Conservation (phyloP, 441 rosid species). For the Viola pubescens region DNA sequence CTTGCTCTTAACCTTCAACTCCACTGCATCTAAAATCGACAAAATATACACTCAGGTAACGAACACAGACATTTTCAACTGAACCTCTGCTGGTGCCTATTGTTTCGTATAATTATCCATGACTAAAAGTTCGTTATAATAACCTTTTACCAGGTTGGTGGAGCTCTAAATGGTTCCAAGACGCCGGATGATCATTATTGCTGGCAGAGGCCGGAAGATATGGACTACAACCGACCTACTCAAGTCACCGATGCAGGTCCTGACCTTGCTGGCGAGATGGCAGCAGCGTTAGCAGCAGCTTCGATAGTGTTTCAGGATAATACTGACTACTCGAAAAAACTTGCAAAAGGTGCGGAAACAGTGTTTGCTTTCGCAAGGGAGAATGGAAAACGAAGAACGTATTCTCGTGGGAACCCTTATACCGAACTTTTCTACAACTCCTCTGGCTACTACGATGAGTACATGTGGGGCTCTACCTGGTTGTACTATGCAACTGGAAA, state of each 20-base stretch:
- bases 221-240: slow-evolving; percentile 50
- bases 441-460: slow-evolving; percentile 64
- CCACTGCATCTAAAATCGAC: slow-evolving; percentile 48
- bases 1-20: slow-evolving; percentile 70
- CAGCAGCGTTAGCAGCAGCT: slow-evolving; percentile 71
- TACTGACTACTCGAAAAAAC: slow-evolving; percentile 43
- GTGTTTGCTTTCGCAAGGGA: slow-evolving; percentile 59
- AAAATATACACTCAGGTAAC: slow-evolving; percentile 51
- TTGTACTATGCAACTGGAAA: slow-evolving; percentile 82
- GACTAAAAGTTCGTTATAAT: too few relatives aligned
- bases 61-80: too few relatives aligned
- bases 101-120: too few relatives aligned
- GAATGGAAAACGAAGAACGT: slow-evolving; percentile 29
- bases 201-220: slow-evolving; percentile 82
- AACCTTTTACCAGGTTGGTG: slow-evolving; percentile 44
- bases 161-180: slow-evolving; percentile 37
- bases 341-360: slow-evolving; percentile 52
- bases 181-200: slow-evolving; percentile 70
- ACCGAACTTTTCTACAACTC: slow-evolving; percentile 59
- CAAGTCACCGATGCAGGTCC: slow-evolving; percentile 32
- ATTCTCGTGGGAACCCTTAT: slow-evolving; percentile 36
- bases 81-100: too few relatives aligned
- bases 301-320: slow-evolving; percentile 64
- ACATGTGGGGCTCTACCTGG: slow-evolving; percentile 89
- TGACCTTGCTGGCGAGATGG: slow-evolving; percentile 69